Evolutionary conservation across 2,329 filamentous ascomycete species (phyloP), one percentile per base, ranked within the genome.

Genomic region (Ceratocystis cacaofunesta): DNA sequence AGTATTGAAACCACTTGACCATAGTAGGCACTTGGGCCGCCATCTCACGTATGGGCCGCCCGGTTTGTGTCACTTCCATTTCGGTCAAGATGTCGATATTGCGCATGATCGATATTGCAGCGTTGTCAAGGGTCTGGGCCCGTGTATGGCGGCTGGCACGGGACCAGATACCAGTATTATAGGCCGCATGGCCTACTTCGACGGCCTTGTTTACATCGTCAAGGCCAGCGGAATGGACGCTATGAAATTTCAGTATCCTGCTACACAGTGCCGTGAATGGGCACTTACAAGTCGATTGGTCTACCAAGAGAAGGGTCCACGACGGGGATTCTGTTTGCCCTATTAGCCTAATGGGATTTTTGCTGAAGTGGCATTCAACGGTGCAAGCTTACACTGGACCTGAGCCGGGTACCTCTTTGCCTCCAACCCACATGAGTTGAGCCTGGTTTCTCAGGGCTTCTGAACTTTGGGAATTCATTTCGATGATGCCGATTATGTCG

Each of bases 291-390:
- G 46, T 80, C 79, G 66, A 84, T 80, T 5, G 79, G 73, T 60
- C 82, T 76, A 19, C 79, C 78, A 0, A 76, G 82, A 0, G 81
- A 75, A 17, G 82, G 82, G 68, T 84, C 76, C 69, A 83, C 79
- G 50, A 84, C 71, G 0, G 76, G 73, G 63, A 85, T 78, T 48
- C 81, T 83, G 15, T 6, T 10, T 50, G 8, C 5, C 15, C 25
- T 10, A 17, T 66, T 60, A 60, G 61, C 22, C 7, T 36, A 36
- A 7, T 17, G 30, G 46, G n/a, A 10, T 25, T 50, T 32, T 6
- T 17, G 22, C 19, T 6, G 12, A n/a, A 8, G n/a, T 19, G 22
- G n/a, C 22, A 28, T 10, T 2, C 15, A 22, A 19, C 62, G 12
- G 30, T 32, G 1, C 44, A 8, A 48, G 73, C 79, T 75, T 71